A percentile compares a stretch with the other conserved stretches of the same genome.
Conservation (phyloP, 441 rosid species). For the Gossypium schwendimanii region DNA sequence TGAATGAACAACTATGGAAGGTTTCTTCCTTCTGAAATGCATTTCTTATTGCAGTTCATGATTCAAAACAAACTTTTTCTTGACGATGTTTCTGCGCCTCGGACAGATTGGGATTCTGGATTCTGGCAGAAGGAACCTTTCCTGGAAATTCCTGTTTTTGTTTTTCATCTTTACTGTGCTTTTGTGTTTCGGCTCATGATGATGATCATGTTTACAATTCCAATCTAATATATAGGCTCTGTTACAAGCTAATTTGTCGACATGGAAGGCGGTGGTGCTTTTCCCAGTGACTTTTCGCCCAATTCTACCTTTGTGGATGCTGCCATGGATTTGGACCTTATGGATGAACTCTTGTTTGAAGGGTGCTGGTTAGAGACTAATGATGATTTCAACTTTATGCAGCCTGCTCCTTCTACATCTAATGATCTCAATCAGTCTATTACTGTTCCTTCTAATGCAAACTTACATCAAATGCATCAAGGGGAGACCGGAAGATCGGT, state of each 20-base stretch:
- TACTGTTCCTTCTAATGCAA: slow-evolving; percentile 20
- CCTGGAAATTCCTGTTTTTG: slow-evolving; percentile 61
- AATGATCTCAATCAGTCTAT: slow-evolving; percentile 16
- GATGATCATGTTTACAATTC: slow-evolving; percentile 33
- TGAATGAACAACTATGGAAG: slow-evolving; percentile 27
- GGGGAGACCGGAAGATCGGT: slow-evolving; percentile 26
- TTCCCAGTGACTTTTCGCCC: slow-evolving; percentile 34
- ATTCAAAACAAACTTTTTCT: slow-evolving; percentile 38
- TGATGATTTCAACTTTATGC: slow-evolving; percentile 35
- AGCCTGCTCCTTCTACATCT: slow-evolving; percentile 28
- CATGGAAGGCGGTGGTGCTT: slow-evolving; percentile 47
- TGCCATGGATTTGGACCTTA: slow-evolving; percentile 77
- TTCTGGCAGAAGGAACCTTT: slow-evolving; percentile 43
- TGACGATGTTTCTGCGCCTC: slow-evolving; percentile 58
- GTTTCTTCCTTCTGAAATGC: slow-evolving; percentile 51
- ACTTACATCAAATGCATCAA: slow-evolving; percentile 21
- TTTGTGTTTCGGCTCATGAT: slow-evolving; percentile 44
- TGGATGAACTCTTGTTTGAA: slow-evolving; percentile 79
- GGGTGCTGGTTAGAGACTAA: slow-evolving; percentile 77
- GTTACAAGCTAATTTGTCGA: slow-evolving; percentile 24
- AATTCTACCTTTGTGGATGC: slow-evolving; percentile 38
- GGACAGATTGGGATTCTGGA: slow-evolving; percentile 50
- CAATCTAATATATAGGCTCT: slow-evolving; percentile 20
- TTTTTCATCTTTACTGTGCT: slow-evolving; percentile 52
- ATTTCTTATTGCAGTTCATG: slow-evolving; percentile 49